Conservation (phyloP, 495 filamentous ascomycete species). For the Penicillium psychrofluorescens region DNA sequence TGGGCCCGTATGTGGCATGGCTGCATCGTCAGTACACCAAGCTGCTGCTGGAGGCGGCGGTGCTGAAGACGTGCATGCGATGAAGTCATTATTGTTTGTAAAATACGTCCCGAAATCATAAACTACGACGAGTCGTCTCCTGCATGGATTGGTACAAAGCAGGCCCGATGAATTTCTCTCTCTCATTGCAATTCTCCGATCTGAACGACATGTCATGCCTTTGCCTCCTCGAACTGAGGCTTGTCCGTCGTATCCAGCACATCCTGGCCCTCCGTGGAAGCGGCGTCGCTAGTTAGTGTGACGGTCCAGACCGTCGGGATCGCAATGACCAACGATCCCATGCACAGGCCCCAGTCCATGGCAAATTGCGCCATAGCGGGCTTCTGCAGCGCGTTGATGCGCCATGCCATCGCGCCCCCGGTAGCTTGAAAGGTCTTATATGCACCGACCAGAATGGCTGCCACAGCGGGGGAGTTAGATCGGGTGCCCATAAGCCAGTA, state of each 20-base stretch:
- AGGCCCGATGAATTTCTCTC: no score
- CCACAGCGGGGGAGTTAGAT: slow-evolving; percentile 76
- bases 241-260: neutral
- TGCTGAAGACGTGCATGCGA: slow-evolving; percentile 21
- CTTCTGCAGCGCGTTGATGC: slow-evolving; percentile 56
- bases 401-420: slow-evolving; percentile 78
- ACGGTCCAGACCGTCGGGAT: slow-evolving; percentile 55
- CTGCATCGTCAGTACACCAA: slow-evolving; percentile 60
- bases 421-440: slow-evolving; percentile 91
- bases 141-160: no score
- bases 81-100: neutral
- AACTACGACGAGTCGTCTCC: no score
- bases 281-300: slow-evolving; percentile 18
- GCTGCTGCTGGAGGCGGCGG: slow-evolving; percentile 51
- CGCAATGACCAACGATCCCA: slow-evolving; percentile 58
- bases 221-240: slow-evolving; percentile 1
- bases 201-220: neutral
- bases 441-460: slow-evolving; percentile 83
- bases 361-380: slow-evolving; percentile 51
- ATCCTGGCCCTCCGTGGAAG: neutral
- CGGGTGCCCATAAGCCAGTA: slow-evolving; percentile 85
- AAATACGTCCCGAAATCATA: no score
- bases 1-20: slow-evolving; percentile 49
- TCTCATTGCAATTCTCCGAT: neutral
- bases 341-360: slow-evolving; percentile 61